Evolutionary conservation across 345 rosid species (phyloP), one percentile per base, ranked within the genome.

Genomic region (Zanthoxylum bungeanum): DNA sequence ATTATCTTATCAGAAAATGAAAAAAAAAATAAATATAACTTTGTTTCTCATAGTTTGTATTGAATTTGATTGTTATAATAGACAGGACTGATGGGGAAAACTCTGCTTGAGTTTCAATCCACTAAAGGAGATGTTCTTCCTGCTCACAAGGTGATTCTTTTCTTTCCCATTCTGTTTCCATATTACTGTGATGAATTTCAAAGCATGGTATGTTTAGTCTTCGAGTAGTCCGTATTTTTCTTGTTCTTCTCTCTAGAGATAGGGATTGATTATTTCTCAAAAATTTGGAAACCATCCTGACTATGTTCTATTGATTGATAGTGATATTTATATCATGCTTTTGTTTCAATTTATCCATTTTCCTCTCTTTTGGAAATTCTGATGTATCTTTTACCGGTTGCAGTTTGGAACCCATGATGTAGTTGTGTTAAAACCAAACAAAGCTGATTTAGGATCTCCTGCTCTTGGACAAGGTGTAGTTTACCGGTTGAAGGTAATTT

Each of bases 401-500:
- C 87, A 88, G 91, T 90, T 92, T 80, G 86, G 99, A 68, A 88
- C 88, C 42, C 97, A 92, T 73, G 99, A 95, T 60, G 99, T 95
- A 3, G 98, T 92, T 61, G 89, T 90, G 22, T 68, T 95, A 69
- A 95, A 88, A 78, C 86, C 93, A 12, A 95, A 87, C 82, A 95
- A 92, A 78, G 85, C 99, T 52, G 96, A 90, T 83, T 72, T 85
- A 74, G 89, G 90, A 59, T 89, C 96, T 33, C 88, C 97, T 83
- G 83, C 93, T 64, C 88, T 95, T 47, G 99, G 92, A 1, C 99
- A 95, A 88, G 99, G 99, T 46, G 98, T 94, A 5, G 98, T 94
- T 60, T 92, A 94, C 71, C 84, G 93, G 50, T 66, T 94, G 25
- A 92, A 89, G 91, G 96, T 88, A 77, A 66, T 71, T 60, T 27